Conservation (phyloP, 768 basidiomycete genomes). For the Suillus tomentosus region DNA sequence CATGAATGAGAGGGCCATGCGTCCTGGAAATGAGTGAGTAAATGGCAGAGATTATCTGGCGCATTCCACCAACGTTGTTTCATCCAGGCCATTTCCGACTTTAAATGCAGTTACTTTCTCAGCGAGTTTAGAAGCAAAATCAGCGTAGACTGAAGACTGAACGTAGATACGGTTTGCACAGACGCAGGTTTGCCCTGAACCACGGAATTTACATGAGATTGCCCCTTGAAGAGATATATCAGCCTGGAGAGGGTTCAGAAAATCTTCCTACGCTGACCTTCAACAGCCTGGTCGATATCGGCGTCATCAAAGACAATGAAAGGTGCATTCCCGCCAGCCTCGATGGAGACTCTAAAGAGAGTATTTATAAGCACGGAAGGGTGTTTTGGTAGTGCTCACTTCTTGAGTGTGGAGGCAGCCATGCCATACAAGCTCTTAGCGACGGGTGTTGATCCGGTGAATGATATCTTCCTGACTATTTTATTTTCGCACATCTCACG, state of each 20-base stretch:
- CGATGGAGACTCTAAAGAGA: conserved; percentile 59
- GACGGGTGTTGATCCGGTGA: conserved; percentile 86
- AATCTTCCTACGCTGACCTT: conserved; percentile 46
- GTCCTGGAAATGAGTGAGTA: conserved; percentile 53
- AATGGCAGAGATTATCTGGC: not conserved
- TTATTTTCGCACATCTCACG: conserved; percentile 93
- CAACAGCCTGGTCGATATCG: conserved; percentile 88
- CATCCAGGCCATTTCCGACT: conserved; percentile 84
- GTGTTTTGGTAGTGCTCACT: conserved; percentile 45
- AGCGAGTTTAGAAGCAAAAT: conserved; percentile 85
- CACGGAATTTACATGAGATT: conserved; percentile 77
- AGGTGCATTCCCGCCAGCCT: conserved; percentile 93
- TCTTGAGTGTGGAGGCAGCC: conserved; percentile 79
- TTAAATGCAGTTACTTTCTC: conserved; percentile 84
- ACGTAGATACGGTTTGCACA: conserved; percentile 93
- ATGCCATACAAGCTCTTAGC: conserved; percentile 75
- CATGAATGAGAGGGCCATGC: conserved; percentile 94
- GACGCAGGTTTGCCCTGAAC: conserved; percentile 81
- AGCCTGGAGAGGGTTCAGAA: conserved; percentile 11
- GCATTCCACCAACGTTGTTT: conserved; percentile 57
- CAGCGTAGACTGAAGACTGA: conserved; percentile 87
- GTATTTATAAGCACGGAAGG: conserved; percentile 10
- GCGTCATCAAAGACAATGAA: conserved; percentile 99
- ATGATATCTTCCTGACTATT: conserved; percentile 83
- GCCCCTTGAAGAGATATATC: conserved; percentile 47